Conservation (phyloP, 345 rosid species). For the Carallia pectinifolia region DNA sequence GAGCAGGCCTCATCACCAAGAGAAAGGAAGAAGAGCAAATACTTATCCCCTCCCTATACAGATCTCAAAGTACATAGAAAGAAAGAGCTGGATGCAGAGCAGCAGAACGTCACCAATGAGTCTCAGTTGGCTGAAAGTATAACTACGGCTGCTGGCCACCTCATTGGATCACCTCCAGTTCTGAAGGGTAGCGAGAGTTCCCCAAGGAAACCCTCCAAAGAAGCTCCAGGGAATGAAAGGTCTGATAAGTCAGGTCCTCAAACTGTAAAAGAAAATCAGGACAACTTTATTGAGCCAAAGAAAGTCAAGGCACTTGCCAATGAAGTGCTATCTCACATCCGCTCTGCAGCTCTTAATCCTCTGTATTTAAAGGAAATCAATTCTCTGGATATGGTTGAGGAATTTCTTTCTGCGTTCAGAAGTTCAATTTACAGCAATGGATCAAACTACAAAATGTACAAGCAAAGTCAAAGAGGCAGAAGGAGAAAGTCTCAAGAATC, state of each 20-base stretch:
- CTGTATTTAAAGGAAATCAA: slow-evolving; percentile 31
- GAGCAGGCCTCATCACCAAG: slow-evolving; percentile 38
- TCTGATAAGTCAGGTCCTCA: slow-evolving; percentile 45
- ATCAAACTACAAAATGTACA: slow-evolving; percentile 31
- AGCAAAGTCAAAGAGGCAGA: slow-evolving; percentile 27
- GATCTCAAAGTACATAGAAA: slow-evolving; percentile 37
- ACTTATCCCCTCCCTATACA: slow-evolving; percentile 75
- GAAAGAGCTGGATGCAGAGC: slow-evolving; percentile 33
- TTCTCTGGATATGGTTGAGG: slow-evolving; percentile 42
- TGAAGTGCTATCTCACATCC: slow-evolving; percentile 50
- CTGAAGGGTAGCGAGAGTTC: slow-evolving; percentile 11
- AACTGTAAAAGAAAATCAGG: slow-evolving; percentile 32
- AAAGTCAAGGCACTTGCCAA: slow-evolving; percentile 44
- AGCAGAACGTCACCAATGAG: slow-evolving; percentile 23
- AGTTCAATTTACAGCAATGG: slow-evolving; percentile 49
- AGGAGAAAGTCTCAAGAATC: slow-evolving; percentile 36
- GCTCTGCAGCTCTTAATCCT: slow-evolving; percentile 52
- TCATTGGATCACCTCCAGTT: slow-evolving; percentile 19
- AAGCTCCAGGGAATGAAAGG: slow-evolving; percentile 27
- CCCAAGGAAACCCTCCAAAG: slow-evolving; percentile 22
- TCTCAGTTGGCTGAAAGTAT: slow-evolving; percentile 35
- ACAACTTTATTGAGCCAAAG: slow-evolving; percentile 32
- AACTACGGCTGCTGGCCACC: slow-evolving; percentile 26
- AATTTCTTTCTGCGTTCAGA: slow-evolving; percentile 59
- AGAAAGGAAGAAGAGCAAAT: slow-evolving; percentile 89